phyloP scores from a whole-genome alignment of 2,329 filamentous ascomycete species.

The Neurospora sp. region DNA sequence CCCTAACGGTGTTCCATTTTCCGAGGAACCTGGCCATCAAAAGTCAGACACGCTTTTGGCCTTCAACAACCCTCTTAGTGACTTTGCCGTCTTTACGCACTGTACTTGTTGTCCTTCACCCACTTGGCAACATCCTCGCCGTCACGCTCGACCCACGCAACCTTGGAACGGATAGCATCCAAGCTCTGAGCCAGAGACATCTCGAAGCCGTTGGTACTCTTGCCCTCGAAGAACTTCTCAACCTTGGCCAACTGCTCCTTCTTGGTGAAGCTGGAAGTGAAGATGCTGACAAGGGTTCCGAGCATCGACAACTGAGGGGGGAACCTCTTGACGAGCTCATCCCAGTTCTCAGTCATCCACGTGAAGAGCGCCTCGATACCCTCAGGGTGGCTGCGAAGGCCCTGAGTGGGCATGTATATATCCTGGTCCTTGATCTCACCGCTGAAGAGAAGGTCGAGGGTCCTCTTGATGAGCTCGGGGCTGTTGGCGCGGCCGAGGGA shows the following conservation, averaged over 20 bases:
- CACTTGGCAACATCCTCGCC: constrained; percentile 53
- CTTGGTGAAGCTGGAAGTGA: constrained; percentile 70
- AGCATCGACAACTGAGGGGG: constrained; percentile 84
- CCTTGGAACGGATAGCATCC: constrained; percentile 77
- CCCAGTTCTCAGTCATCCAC: constrained; percentile 86
- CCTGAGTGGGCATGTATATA: constrained; percentile 78
- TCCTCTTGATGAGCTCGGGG: constrained; percentile 71
- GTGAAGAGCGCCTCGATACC: constrained; percentile 73
- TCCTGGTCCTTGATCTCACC: constrained; percentile 89
- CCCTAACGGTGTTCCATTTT: not conserved
- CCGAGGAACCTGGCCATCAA: constrained; percentile 4
- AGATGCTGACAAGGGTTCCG: constrained; percentile 72
- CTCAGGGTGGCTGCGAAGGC: constrained; percentile 64
- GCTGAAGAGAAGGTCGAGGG: constrained; percentile 64
- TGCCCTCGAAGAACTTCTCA: constrained; percentile 69
- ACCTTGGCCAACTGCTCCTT: constrained; percentile 67
- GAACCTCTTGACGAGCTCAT: constrained; percentile 67
- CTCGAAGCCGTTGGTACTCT: constrained; percentile 79
- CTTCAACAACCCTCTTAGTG: not conserved
- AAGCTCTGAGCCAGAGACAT: constrained; percentile 82
- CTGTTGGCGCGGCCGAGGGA: constrained; percentile 70
- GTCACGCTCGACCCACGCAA: constrained; percentile 71
- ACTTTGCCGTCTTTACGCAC: constrained; percentile 12
- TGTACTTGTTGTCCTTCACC: constrained; percentile 27
- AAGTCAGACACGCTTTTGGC: constrained; percentile 6